Evolutionary conservation across 345 rosid genomes (phyloP).

Genomic region (Lumnitzera littorea): DNA sequence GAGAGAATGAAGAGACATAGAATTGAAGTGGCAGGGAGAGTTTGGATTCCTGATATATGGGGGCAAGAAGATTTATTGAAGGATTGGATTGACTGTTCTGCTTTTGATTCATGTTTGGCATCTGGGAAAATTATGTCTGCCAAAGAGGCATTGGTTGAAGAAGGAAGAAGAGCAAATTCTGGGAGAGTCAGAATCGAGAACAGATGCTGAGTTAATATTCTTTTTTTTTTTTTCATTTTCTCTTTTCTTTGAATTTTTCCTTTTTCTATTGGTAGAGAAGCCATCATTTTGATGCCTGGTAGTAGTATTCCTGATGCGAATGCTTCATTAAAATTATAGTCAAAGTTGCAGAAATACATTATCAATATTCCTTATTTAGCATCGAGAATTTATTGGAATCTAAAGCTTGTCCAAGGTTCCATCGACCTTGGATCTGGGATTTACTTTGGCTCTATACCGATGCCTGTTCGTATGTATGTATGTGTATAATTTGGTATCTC

Average conservation of each 20-base stretch:
- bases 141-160: constrained; percentile 53
- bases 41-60: constrained; percentile 92
- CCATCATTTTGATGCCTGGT: no score
- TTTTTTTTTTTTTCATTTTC: background rate
- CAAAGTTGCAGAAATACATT: no score
- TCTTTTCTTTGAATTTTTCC: no score
- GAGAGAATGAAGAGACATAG: constrained; percentile 33
- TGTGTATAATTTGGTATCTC: no score
- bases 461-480: no score
- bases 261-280: background rate
- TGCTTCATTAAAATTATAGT: no score
- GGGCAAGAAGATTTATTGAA: constrained; percentile 75
- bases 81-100: constrained; percentile 75
- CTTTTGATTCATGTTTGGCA: constrained; percentile 49
- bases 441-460: no score
- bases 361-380: no score
- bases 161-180: constrained; percentile 49
- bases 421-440: no score
- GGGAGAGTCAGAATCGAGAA: constrained; percentile 39
- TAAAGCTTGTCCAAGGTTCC: no score
- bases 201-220: constrained; percentile 33
- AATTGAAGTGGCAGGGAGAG: constrained; percentile 51
- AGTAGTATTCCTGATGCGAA: no score
- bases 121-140: constrained; percentile 54
- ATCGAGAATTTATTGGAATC: no score